These are phyloP conservation scores for Saccharomycopsis selenospora DNA, from an alignment of 805 yeast genomes.

Conservation along the genomic window DNA sequence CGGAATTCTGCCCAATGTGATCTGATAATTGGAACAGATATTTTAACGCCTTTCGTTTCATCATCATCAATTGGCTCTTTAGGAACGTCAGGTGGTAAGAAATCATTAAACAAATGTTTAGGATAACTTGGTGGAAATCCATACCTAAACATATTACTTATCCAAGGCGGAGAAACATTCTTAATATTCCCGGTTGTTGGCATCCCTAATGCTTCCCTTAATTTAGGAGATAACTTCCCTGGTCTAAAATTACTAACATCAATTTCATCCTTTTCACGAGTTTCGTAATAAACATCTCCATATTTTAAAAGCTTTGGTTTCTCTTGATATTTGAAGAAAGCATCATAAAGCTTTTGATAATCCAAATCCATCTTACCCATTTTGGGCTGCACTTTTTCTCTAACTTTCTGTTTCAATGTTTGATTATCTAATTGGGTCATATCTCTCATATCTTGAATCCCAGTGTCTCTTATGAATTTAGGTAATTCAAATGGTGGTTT, in stretches of 20 bases:
- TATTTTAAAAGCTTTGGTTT: conserved; percentile 59
- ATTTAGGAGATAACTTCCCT: conserved; percentile 54
- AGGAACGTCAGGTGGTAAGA: conserved; percentile 30
- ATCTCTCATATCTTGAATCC: conserved; percentile 80
- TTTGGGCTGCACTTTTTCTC: conserved; percentile 85
- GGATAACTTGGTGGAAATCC: conserved; percentile 87
- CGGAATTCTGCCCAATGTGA: conserved; percentile 30
- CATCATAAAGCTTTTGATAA: conserved; percentile 72
- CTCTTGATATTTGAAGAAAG: conserved; percentile 75
- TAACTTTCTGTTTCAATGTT: conserved; percentile 60
- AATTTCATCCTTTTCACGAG: conserved; percentile 50
- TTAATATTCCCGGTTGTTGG: conserved; percentile 36
- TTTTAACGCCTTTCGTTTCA: conserved; percentile 14
- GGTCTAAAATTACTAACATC: conserved; percentile 45
- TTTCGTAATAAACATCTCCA: conserved; percentile 81
- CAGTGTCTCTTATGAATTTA: conserved; percentile 68
- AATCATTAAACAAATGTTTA: conserved; percentile 30
- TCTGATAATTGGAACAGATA: conserved; percentile 23
- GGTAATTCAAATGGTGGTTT: conserved; percentile 74
- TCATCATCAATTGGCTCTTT: conserved; percentile 10
- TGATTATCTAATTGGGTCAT: conserved; percentile 42
- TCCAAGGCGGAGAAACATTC: conserved; percentile 69
- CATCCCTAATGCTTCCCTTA: conserved; percentile 66
- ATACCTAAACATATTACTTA: conserved; percentile 50
- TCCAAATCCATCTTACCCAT: conserved; percentile 83